These are phyloP conservation scores for Scedosporium minutisporum DNA, from an alignment of 2,329 filamentous ascomycete genomes.

Conservation along the genomic window DNA sequence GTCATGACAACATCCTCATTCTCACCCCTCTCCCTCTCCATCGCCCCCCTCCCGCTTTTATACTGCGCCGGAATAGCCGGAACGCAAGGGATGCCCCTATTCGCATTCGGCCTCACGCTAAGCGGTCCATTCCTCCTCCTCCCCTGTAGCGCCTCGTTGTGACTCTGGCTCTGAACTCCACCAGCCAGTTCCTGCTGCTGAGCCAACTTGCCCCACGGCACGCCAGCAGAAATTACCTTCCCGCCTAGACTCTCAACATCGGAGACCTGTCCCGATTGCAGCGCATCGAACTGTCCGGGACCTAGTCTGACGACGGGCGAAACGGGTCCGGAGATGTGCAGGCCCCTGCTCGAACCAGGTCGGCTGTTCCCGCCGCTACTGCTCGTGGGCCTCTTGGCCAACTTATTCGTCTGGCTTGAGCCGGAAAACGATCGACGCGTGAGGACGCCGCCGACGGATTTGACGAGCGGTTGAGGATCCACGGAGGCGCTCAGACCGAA, in stretches of 20 bases:
- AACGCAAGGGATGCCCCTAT: conserved; percentile 35
- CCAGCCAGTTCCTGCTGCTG: conserved; percentile 6
- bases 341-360: neutral
- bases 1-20: conserved; percentile 3
- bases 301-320: conserved; percentile 7
- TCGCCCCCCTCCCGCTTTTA: neutral
- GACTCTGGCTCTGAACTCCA: conserved; percentile 8
- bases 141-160: conserved; percentile 10
- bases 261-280: conserved; percentile 1
- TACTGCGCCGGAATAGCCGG: conserved; percentile 34
- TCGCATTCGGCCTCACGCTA: conserved; percentile 33
- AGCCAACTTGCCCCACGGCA: conserved; percentile 10
- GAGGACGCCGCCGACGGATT: neutral
- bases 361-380: neutral
- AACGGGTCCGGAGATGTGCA: neutral
- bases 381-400: neutral
- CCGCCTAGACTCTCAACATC: conserved; percentile 2
- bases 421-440: neutral
- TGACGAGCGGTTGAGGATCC: neutral
- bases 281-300: conserved; percentile 8
- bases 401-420: neutral
- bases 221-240: conserved; percentile 7
- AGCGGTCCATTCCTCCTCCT: conserved; percentile 19
- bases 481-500: neutral
- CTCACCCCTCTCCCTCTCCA: neutral